Evolutionary conservation across 1,139 yeast genomes (phyloP).

Genomic region (Maudiozyma humilis): DNA sequence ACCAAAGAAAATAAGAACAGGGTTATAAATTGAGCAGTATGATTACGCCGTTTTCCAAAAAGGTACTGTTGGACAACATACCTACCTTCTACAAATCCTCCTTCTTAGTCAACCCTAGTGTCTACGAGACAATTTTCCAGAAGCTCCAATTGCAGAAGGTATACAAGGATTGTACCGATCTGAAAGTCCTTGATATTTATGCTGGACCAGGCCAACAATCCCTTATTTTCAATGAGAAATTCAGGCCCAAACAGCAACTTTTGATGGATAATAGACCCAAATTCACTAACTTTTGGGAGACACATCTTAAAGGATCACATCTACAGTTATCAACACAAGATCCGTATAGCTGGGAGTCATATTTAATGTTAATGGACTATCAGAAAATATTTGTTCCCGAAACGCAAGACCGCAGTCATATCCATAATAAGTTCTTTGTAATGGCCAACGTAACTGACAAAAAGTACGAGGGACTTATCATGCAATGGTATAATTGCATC

Average conservation of each 20-base stretch:
- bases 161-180: conserved; percentile 38
- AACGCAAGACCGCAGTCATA: conserved; percentile 36
- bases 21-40: no score
- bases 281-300: conserved; percentile 32
- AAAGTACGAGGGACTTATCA: conserved; percentile 58
- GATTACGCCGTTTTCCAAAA: no score
- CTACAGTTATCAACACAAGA: conserved; percentile 30
- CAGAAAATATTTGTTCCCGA: conserved; percentile 39
- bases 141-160: conserved; percentile 31
- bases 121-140: conserved; percentile 19
- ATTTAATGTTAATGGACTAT: conserved; percentile 36
- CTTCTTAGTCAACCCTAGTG: conserved; percentile 30
- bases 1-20: no score
- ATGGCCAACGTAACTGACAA: conserved; percentile 54
- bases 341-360: conserved; percentile 65
- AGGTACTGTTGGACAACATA: no score
- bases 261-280: conserved; percentile 46
- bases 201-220: conserved; percentile 50
- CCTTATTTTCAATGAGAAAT: conserved; percentile 41
- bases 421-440: conserved; percentile 56
- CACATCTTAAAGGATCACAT: conserved; percentile 30
- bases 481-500: conserved; percentile 70
- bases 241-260: conserved; percentile 54
- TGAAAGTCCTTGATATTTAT: conserved; percentile 60
- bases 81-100: conserved; percentile 26